These are phyloP conservation scores for Hortiboletus flavorubellus DNA, from an alignment of 768 basidiomycete species.

Conservation along the genomic window DNA sequence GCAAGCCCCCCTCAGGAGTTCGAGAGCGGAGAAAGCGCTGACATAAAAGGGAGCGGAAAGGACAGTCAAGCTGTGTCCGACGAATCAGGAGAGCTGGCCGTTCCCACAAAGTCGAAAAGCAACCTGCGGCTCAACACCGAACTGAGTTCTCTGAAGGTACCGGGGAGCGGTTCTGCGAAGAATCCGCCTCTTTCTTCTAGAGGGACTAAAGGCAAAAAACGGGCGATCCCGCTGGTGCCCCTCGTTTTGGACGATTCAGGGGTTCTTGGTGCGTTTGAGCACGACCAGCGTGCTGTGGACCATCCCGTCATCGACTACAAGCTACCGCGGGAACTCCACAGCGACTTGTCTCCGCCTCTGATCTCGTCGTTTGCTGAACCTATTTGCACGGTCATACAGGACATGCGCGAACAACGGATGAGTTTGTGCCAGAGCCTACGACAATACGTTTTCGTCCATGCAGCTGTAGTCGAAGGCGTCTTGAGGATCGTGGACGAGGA, in stretches of 20 bases:
- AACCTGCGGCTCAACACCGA: conserved; percentile 3
- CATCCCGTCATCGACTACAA: conserved; percentile 49
- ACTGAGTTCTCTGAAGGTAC: background rate
- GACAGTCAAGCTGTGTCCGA: conserved; percentile 1
- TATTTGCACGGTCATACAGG: conserved; percentile 78
- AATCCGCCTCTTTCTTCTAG: background rate
- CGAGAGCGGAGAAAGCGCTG: conserved; percentile 12
- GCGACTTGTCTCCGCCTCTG: conserved; percentile 49
- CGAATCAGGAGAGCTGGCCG: conserved; percentile 3
- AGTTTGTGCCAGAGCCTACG: conserved; percentile 91
- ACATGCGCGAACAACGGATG: conserved; percentile 97
- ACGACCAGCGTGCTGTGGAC: conserved; percentile 9
- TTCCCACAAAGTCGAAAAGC: background rate
- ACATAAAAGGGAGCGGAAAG: conserved; percentile 11
- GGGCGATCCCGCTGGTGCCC: background rate
- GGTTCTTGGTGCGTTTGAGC: conserved; percentile 1
- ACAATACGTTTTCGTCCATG: conserved; percentile 93
- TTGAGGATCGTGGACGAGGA: conserved; percentile 76
- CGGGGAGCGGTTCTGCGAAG: background rate
- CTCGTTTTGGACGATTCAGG: background rate
- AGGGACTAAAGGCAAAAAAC: conserved; percentile 2
- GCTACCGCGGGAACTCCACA: conserved; percentile 59
- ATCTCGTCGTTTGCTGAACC: conserved; percentile 71
- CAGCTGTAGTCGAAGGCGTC: conserved; percentile 78
- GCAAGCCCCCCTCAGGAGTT: conserved; percentile 13